These are phyloP conservation scores for Tolypocladium endophyticum DNA, from an alignment of 2,329 filamentous ascomycete species.

Conservation along the genomic window DNA sequence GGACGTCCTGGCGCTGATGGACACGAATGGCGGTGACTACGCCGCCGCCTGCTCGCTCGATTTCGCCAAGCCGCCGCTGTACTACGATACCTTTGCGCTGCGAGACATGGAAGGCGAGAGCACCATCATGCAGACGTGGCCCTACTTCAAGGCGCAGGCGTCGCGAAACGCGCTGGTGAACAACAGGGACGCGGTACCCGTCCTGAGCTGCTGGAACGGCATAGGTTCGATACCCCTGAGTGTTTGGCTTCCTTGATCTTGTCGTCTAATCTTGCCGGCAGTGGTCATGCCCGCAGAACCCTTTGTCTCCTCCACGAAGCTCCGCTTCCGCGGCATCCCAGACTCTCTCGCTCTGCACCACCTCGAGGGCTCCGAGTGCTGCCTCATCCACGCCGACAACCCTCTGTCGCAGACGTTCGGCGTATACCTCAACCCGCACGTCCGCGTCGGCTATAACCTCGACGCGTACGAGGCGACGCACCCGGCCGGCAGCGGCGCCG, in stretches of 20 bases:
- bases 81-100: slow-evolving; percentile 55
- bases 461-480: slow-evolving; percentile 41
- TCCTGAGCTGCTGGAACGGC: slow-evolving; percentile 35
- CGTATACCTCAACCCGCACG: slow-evolving; percentile 59
- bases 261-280: slow-evolving; percentile 4
- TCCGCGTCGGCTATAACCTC: slow-evolving; percentile 54
- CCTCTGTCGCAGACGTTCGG: slow-evolving; percentile 39
- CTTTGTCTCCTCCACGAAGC: slow-evolving; percentile 33
- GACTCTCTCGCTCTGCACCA: slow-evolving; percentile 52
- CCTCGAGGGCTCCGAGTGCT: slow-evolving; percentile 71
- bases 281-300: slow-evolving; percentile 43
- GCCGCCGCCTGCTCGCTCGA: slow-evolving; percentile 53
- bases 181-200: slow-evolving; percentile 33
- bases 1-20: slow-evolving; percentile 44
- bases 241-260: too few relatives aligned
- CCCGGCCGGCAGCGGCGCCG: slow-evolving; percentile 9
- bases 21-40: slow-evolving; percentile 47
- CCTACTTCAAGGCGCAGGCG: slow-evolving; percentile 40
- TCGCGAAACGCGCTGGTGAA: slow-evolving; percentile 44
- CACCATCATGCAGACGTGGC: slow-evolving; percentile 44
- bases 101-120: slow-evolving; percentile 41
- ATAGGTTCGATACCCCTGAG: slow-evolving; percentile 19
- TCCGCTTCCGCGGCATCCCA: slow-evolving; percentile 54
- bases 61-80: slow-evolving; percentile 40
- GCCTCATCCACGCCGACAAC: slow-evolving; percentile 66